These are phyloP conservation scores for Asterophora lycoperdoides DNA, from an alignment of 768 basidiomycete species.

Conservation along the genomic window DNA sequence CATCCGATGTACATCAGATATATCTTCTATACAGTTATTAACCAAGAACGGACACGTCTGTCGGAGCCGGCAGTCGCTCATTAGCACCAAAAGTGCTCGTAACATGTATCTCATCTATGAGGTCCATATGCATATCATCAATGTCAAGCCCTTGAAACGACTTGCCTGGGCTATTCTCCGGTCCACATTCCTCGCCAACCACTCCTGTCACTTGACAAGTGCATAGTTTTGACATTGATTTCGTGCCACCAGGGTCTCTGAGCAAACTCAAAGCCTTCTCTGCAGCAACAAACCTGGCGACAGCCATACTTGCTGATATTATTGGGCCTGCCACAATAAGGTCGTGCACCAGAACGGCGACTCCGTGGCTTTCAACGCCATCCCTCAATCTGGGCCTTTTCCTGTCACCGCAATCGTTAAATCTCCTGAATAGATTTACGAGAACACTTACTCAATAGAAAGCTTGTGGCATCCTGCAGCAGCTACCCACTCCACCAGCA, in stretches of 20 bases:
- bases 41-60: too few relatives aligned
- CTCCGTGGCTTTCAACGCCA: slow-evolving; percentile 33
- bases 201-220: slow-evolving; percentile 23
- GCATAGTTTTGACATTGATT: slow-evolving; percentile 38
- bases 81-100: too few relatives aligned
- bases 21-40: too few relatives aligned
- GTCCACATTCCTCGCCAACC: background rate
- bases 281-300: slow-evolving; percentile 68
- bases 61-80: too few relatives aligned
- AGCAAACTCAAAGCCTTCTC: slow-evolving; percentile 57
- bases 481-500: slow-evolving; percentile 65
- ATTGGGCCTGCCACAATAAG: slow-evolving; percentile 56
- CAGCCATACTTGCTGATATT: slow-evolving; percentile 46
- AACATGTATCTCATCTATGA: too few relatives aligned
- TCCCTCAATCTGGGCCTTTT: slow-evolving; percentile 18
- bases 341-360: slow-evolving; percentile 59
- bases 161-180: background rate
- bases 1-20: too few relatives aligned
- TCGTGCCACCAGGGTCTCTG: slow-evolving; percentile 41
- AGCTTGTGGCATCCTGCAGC: slow-evolving; percentile 48
- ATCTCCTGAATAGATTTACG: background rate
- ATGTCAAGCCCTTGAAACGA: too few relatives aligned
- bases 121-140: too few relatives aligned
- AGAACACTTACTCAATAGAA: slow-evolving; percentile 26
- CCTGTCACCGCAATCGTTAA: slow-evolving; percentile 13